Conservation (phyloP, 1,284 basidiomycete species). For the Puccinia hordei region DNA sequence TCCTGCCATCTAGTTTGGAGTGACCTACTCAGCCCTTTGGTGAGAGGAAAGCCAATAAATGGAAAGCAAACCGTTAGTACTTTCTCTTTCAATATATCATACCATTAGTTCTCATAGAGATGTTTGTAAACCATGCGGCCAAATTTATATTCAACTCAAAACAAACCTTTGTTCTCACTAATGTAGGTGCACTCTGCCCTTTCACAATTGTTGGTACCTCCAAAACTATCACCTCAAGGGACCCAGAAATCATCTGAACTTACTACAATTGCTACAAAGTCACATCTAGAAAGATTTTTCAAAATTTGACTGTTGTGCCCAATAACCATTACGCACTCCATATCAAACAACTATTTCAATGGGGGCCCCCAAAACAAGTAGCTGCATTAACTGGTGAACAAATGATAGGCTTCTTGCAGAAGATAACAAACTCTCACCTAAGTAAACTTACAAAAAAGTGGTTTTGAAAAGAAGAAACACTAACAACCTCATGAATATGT, state of each 20-base stretch:
- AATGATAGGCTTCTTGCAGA: not conserved
- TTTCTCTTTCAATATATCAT: not conserved
- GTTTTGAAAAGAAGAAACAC: no score
- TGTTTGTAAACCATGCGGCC: not conserved
- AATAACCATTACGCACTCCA: conserved; percentile 21
- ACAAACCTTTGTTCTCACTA: not conserved
- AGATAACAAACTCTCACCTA: no score
- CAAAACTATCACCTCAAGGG: not conserved
- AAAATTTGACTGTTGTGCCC: not conserved
- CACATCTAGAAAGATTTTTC: conserved; percentile 3
- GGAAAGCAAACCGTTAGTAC: not conserved
- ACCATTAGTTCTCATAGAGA: not conserved
- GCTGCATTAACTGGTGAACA: not conserved
- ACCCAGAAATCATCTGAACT: not conserved
- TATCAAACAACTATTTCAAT: not conserved
- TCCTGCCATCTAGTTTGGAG: not conserved
- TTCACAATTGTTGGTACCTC: not conserved
- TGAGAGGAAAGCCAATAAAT: no score
- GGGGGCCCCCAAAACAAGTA: not conserved
- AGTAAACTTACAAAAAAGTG: no score
- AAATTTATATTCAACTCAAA: not conserved
- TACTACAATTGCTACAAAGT: not conserved
- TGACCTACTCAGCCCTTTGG: not conserved
- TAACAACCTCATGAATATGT: no score
- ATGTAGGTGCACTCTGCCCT: not conserved